Base-by-base conservation (phyloP, 2,329 filamentous ascomycete genomes). In the Eutypa lata region DNA sequence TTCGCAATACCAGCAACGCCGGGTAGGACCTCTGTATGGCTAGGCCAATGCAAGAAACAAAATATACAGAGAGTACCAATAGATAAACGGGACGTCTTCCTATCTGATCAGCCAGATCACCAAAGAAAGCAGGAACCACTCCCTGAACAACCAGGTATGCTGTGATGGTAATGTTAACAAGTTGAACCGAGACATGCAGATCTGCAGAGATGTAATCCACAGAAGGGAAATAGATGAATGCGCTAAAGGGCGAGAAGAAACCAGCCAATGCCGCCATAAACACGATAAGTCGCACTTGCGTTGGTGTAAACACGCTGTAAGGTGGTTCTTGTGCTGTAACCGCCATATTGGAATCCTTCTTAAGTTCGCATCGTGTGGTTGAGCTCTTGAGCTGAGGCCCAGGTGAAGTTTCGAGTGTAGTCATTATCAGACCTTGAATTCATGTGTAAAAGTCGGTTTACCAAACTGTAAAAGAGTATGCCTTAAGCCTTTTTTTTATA, bases 111-210 rank as follows among this genome's bases (percentile, higher is more conserved):
- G 57, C 53, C 10, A 43, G 26, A 33, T 53, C 48, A 7, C 52
- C 55, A 1, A 51, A 42, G 18, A 57, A 26, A 11, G 50, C 45
- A 11, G 46, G 50, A 3, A 44, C 45, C 18, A 53, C 21, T 3
- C 50, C 46, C 35, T 47, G 37, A 5, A 49, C 47, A 37, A 57
- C 52, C 19, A 57, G 53, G 45, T 57, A 57, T 1, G 53, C 38
- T 2, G 55, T 57, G 26, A 59, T 54, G 13, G 57, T 59, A 22
- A 57, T 45, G 18, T 59, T 57, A 46, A 57, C 49, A 16, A 22
- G 42, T 42, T 52, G 55, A 5, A 52, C 48, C 3, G 45, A 49
- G 7, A 49, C 46, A 33, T 47, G 28, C 4, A 57, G 51, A 28
- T 55, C 57, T 3, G 24, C 16, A 18, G 50, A 21, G 14, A 53